Base-by-base conservation (phyloP, 345 rosid genomes). In the Mallotus nudiflorus region DNA sequence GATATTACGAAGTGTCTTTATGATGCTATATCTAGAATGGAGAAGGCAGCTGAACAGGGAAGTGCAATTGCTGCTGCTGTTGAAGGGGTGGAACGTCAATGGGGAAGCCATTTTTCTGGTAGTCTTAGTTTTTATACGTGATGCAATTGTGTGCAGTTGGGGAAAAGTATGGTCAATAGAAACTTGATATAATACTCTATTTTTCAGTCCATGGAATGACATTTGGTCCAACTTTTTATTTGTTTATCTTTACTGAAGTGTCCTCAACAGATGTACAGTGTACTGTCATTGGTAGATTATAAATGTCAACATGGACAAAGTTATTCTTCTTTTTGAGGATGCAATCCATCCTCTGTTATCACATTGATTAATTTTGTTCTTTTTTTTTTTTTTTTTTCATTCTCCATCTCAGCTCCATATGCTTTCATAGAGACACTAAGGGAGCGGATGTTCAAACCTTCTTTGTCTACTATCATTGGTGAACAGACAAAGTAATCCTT, bases 21-120 rank as follows among this genome's bases (percentile, higher is more conserved):
- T 54, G 98, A 96, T 85, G 99, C 99, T 22, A 96, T 96, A 65
- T 85, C 99, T 9, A 87, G 91, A 76, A 87, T 92, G 99, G 99
- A 96, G 82, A 96, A 92, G 87, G 97, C 94, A 65, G 98, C 94
- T 19, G 99, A 96, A 83, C 94, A 92, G 73, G 97, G 99, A 9
- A 96, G 88, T 80, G 97, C 98, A 24, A 90, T 96, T 71, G 97
- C 98, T 53, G 92, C 97, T 77, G 97, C 98, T 40, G 99, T 90
- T 39, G 99, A 96, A 86, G 99, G 99, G 67, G 98, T 92, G 40
- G 99, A 96, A 78, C 96, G 90, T 72, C 97, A 96, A 49, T 85
- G 87, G 88, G 98, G 98, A 77, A 86, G 66, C 77, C 85, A 88
- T 51, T 85, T 81, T 72, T 72, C 98, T 65, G 92, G 93, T 90